A percentile compares a stretch with the other conserved stretches of the same genome.
phyloP scores from a whole-genome alignment of 2,329 filamentous ascomycete genomes.

The Fusarium dlaminii region DNA sequence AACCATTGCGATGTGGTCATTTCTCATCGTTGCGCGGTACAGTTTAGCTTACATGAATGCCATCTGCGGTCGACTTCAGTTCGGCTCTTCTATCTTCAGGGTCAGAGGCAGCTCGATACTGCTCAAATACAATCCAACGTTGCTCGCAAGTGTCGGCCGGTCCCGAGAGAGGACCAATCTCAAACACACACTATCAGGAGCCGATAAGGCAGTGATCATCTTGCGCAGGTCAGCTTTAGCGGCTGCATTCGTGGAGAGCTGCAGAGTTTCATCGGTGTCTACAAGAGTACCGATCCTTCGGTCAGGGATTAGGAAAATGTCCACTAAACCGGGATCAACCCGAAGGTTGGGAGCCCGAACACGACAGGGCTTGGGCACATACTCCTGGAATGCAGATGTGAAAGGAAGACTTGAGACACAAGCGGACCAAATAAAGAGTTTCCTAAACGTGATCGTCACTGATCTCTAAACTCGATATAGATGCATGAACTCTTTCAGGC shows the following conservation, averaged over 20 bases:
- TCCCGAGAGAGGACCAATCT: slow-evolving; percentile 36
- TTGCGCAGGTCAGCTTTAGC: slow-evolving; percentile 26
- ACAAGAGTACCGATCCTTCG: slow-evolving; percentile 37
- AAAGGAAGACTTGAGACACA: background rate
- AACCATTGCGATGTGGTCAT: background rate
- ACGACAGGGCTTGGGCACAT: slow-evolving; percentile 13
- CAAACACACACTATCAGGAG: slow-evolving; percentile 13
- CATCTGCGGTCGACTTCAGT: background rate
- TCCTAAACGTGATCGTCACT: background rate
- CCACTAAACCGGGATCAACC: slow-evolving; percentile 24
- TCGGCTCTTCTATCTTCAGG: slow-evolving; percentile 20
- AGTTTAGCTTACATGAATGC: background rate
- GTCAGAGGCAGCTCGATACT: slow-evolving; percentile 21
- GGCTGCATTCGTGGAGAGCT: slow-evolving; percentile 28
- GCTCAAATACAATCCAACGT: slow-evolving; percentile 30
- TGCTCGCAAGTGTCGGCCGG: slow-evolving; percentile 36
- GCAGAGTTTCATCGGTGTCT: slow-evolving; percentile 38
- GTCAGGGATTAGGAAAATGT: slow-evolving; percentile 33
- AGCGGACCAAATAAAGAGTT: background rate
- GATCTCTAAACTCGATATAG: background rate
- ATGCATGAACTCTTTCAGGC: background rate
- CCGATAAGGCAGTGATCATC: slow-evolving; percentile 39
- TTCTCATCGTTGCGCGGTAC: background rate
- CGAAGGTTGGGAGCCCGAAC: slow-evolving; percentile 13
- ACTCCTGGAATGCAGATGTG: background rate